A percentile compares a stretch with the other conserved stretches of the same genome.
phyloP scores from a whole-genome alignment of 2,329 filamentous ascomycete species.

The Colletotrichum chlorophyti region DNA sequence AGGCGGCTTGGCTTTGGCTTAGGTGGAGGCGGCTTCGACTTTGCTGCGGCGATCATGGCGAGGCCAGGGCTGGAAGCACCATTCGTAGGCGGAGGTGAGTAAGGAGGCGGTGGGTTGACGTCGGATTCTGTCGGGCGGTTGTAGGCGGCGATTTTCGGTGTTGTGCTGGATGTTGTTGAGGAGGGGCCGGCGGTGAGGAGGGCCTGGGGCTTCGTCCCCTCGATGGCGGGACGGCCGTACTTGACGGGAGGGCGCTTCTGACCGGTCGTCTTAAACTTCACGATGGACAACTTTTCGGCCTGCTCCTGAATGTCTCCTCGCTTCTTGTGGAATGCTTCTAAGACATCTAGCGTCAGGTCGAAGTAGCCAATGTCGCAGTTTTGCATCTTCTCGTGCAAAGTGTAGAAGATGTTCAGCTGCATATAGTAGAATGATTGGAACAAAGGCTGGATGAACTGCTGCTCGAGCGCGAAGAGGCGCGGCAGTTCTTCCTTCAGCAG shows the following conservation, averaged over 20 bases:
- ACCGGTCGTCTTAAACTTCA: constrained; percentile 90
- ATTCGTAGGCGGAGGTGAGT: constrained; percentile 55
- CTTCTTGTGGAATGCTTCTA: constrained; percentile 89
- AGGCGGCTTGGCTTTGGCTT: constrained; percentile 82
- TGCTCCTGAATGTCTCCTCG: constrained; percentile 86
- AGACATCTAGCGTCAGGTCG: constrained; percentile 87
- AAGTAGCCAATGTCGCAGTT: constrained; percentile 97
- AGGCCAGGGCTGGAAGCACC: constrained; percentile 44
- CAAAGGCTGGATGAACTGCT: constrained; percentile 93
- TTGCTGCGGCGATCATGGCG: constrained; percentile 57
- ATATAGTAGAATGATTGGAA: constrained; percentile 99
- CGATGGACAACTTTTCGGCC: constrained; percentile 83
- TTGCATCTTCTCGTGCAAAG: constrained; percentile 97
- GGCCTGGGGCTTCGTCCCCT: constrained; percentile 54
- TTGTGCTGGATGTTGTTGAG: constrained; percentile 34
- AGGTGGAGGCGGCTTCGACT: constrained; percentile 74
- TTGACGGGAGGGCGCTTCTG: constrained; percentile 63
- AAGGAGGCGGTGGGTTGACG: constrained; percentile 72
- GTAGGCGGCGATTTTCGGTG: constrained; percentile 41
- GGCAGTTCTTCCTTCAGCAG: constrained; percentile 95
- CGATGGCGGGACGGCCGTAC: constrained; percentile 62
- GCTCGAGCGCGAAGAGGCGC: constrained; percentile 86
- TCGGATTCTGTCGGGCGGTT: constrained; percentile 52
- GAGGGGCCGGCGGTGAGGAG: constrained; percentile 58
- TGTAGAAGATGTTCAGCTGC: constrained; percentile 99